Evolutionary conservation across 441 rosid species (phyloP), one percentile per base, ranked within the genome.

Genomic region (Aleurites moluccanus): DNA sequence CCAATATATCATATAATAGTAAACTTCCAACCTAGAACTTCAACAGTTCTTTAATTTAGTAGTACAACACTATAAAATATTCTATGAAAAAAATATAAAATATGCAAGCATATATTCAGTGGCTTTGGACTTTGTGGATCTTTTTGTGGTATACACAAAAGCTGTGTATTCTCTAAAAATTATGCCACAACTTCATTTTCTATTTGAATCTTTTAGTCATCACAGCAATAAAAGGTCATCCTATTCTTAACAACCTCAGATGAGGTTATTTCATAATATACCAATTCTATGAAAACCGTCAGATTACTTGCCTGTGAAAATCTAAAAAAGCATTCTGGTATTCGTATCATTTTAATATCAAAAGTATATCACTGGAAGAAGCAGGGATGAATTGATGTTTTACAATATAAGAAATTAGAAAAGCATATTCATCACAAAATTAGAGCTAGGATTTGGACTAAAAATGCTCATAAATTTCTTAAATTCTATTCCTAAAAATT

Each of bases 11-110:
- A 75, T 6, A 30, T 13, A 23, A 11, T 9, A 27, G 56, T 50
- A 65, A 59, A 28, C 45, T 60, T 45, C 69, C 69, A 73, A 52
- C 1, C 10, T 33, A 1, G 27, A 70, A 53, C 62, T 72, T 67
- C 28, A 21, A 60, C 4, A 27, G 55, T 38, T 64, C 47, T 50
- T 16, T 20, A 64, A 14, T 40, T 50, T 55, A 50, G 23, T 8
- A 18, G 4, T 33, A 28, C 20, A 30, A 60, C 6, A 27, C 18
- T 8, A n/a, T 42, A 15, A 62, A 62, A 62, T 28, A 30, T n/a
- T 21, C 27, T 64, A 18, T 0, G 45, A n/a, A 38, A 64, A 40
- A 3, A 1, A 5, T n/a, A 64, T 64, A 20, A 64, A 10, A 40
- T 40, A 4, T 21, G 28, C 21, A 15, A 52, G 56, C 28, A 56